Conservation (phyloP, 75 land plant genomes). For the Pinus taeda region DNA sequence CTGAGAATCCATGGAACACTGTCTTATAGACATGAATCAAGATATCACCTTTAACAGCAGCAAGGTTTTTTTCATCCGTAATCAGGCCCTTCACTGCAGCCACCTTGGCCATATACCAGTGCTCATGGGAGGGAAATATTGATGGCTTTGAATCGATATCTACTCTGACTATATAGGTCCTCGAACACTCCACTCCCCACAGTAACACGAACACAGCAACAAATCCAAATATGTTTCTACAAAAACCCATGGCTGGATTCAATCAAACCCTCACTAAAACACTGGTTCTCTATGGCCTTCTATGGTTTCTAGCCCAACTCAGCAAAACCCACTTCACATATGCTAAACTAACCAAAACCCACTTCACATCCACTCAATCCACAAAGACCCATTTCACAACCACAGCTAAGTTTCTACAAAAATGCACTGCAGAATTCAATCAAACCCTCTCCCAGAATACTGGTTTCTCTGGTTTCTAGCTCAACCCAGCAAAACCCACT, state of each 20-base stretch:
- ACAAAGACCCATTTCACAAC: neutral
- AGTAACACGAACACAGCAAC: neutral
- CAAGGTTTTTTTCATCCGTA: neutral
- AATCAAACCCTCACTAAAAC: neutral
- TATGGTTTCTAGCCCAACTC: neutral
- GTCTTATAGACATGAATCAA: conserved; percentile 62
- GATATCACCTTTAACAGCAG: conserved; percentile 11
- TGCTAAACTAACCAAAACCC: neutral
- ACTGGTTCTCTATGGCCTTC: neutral
- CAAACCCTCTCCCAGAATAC: too few species aligned
- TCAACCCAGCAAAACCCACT: neutral
- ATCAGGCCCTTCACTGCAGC: conserved; percentile 3
- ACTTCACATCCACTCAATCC: neutral
- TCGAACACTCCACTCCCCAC: neutral
- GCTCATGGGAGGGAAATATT: neutral
- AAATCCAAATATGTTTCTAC: neutral
- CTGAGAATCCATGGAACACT: conserved; percentile 87
- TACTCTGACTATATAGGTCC: neutral
- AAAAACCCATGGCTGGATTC: neutral
- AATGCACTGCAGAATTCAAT: too few species aligned
- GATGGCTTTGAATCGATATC: neutral
- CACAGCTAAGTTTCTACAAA: too few species aligned
- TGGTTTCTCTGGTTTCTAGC: neutral
- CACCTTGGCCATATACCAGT: neutral
- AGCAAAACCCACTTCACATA: neutral